Evolutionary conservation across 1,139 yeast species (phyloP), one percentile per base, ranked within the genome.

Genomic region (Yamadazyma diddensiae): DNA sequence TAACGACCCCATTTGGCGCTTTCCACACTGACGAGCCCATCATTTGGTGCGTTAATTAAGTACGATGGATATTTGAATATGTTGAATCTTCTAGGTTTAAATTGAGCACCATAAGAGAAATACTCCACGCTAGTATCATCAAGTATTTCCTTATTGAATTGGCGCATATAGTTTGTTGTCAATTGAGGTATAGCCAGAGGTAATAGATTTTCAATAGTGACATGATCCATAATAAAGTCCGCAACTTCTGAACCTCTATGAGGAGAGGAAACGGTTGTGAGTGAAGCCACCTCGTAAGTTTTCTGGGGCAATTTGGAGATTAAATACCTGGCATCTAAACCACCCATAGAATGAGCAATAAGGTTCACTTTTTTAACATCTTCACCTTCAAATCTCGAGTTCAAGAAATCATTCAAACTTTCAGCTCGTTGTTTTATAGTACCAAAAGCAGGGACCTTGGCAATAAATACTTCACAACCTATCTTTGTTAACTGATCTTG

Each of bases 321-420:
- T 44, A 88, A 57, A 50, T 81, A 85, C 31, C 97, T 59, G 24
- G 90, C 77, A 53, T 88, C 97, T 25, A 88, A 60, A 0, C 97
- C 97, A 6, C 97, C 97, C 96, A 88, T 87, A 0, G 95, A 86
- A 52, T 88, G 97, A n/a, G 94, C 94, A 14, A 88, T 68, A 24
- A 88, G 56, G 51, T 88, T 88, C 11, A 88, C 62, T 39, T 77
- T 77, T 18, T 69, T 51, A 28, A 63, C 66, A 31, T 56, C 52
- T 11, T 66, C 50, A 5, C 46, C 45, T n/a, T 53, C 50, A 20
- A 75, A 65, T 38, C 73, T 65, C 6, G 52, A 48, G 25, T 70
- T 62, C 3, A 87, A 70, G 42, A 73, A 77, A 4, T 56, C 50
- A 46, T 82, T 71, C 39, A 88, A 60, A 14, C 62, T 62, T n/a